Evolutionary conservation across 495 filamentous ascomycete species (phyloP).

Genomic region (Aspergillus bridgeri): DNA sequence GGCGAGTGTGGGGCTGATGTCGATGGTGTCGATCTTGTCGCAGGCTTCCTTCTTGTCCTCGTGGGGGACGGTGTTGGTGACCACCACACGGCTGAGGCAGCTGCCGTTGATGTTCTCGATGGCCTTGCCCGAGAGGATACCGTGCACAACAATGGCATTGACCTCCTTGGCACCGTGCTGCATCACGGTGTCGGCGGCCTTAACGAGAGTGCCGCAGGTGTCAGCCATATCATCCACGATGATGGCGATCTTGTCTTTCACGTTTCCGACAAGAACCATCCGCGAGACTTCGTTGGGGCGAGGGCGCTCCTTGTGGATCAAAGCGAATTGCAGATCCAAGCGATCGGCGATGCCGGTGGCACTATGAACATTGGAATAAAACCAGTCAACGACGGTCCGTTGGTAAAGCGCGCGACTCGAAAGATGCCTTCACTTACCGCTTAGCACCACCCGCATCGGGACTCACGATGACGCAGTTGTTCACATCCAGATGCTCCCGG

Average conservation of each 20-base stretch:
- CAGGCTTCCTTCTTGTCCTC: conserved; percentile 71
- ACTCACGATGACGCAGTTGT: conserved; percentile 90
- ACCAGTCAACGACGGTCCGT: conserved; percentile 4
- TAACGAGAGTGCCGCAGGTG: conserved; percentile 90
- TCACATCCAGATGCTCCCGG: conserved; percentile 74
- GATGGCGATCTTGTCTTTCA: conserved; percentile 61
- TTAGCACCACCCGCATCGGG: conserved; percentile 97
- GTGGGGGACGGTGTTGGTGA: conserved; percentile 96
- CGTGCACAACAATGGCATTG: conserved; percentile 94
- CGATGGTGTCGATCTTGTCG: conserved; percentile 80
- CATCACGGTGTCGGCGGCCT: conserved; percentile 89
- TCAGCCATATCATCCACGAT: conserved; percentile 86
- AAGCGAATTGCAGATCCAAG: conserved; percentile 90
- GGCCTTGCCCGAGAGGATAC: conserved; percentile 87
- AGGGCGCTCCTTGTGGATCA: conserved; percentile 97
- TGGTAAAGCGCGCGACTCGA: background rate
- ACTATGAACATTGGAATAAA: conserved; percentile 31
- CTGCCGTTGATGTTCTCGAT: conserved; percentile 88
- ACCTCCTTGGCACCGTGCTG: conserved; percentile 84
- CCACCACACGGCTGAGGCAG: conserved; percentile 70
- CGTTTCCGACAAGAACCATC: conserved; percentile 79
- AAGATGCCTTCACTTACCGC: conserved; percentile 55
- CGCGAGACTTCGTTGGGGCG: conserved; percentile 92
- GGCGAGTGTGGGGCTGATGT: conserved; percentile 83
- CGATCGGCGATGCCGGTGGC: conserved; percentile 96